Evolutionary conservation across 768 basidiomycete species (phyloP).

Genomic region (Udeniomyces megalosporus): DNA sequence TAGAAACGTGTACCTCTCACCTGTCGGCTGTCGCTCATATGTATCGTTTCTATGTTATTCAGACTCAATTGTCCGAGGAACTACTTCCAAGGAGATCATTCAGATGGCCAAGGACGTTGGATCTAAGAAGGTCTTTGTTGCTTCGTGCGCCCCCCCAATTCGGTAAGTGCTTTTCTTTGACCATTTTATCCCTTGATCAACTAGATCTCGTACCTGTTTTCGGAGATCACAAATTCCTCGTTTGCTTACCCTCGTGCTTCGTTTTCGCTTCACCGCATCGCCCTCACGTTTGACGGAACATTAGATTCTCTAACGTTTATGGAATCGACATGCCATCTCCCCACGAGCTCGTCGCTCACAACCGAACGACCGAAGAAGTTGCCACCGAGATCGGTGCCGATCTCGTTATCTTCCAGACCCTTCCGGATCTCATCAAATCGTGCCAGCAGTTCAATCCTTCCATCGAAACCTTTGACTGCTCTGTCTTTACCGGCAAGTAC

Average conservation of each 20-base stretch:
- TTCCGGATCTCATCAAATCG: slow-evolving; percentile 68
- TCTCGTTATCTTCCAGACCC: slow-evolving; percentile 85
- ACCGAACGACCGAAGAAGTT: slow-evolving; percentile 52
- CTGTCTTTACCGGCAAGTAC: slow-evolving; percentile 94
- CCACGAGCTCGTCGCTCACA: slow-evolving; percentile 77
- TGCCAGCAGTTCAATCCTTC: slow-evolving; percentile 68
- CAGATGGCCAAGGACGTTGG: slow-evolving; percentile 99
- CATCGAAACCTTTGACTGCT: slow-evolving; percentile 76
- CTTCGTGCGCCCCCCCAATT: slow-evolving; percentile 93
- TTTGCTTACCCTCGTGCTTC: not conserved
- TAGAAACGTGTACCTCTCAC: no score
- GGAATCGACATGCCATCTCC: slow-evolving; percentile 99
- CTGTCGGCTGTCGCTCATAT: no score
- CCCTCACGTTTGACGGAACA: not conserved
- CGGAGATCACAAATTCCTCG: not conserved
- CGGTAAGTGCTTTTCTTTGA: slow-evolving; percentile 36
- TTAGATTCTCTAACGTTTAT: slow-evolving; percentile 81
- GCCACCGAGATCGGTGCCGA: slow-evolving; percentile 79
- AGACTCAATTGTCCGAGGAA: slow-evolving; percentile 98
- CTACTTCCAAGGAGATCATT: slow-evolving; percentile 94
- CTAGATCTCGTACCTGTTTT: not conserved
- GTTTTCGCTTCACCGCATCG: not conserved
- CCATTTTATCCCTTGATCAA: not conserved
- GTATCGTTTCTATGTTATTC: slow-evolving; percentile 4
- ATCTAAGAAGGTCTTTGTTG: slow-evolving; percentile 86